A percentile compares a stretch with the other conserved stretches of the same genome.
Evolutionary conservation across 306 rosid genomes (phyloP).

Genomic region (Vigna hirtella): DNA sequence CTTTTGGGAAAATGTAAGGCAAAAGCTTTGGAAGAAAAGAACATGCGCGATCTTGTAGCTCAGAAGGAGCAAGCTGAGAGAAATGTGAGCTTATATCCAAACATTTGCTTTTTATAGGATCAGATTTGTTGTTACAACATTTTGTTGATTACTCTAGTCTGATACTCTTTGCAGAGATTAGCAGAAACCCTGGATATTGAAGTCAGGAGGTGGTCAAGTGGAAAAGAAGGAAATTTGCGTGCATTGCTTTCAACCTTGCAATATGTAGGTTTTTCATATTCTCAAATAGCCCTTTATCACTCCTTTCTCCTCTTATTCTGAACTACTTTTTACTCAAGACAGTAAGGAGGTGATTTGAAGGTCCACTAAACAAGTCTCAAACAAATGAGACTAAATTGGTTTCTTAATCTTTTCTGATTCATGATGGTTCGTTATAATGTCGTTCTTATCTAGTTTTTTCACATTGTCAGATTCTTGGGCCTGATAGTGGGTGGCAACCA

Average conservation of each 20-base stretch:
- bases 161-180: constrained; percentile 76
- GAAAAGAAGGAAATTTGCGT: constrained; percentile 98
- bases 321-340: constrained; percentile 31
- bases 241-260: constrained; percentile 97
- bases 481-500: constrained; percentile 92
- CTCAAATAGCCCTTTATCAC: constrained; percentile 21
- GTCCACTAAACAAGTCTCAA: constrained; percentile 2
- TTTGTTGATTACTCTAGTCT: constrained; percentile 43
- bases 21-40: constrained; percentile 92
- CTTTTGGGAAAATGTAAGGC: constrained; percentile 65
- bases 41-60: constrained; percentile 80
- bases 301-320: constrained; percentile 19
- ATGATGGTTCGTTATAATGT: background rate
- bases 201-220: constrained; percentile 96
- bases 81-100: constrained; percentile 57
- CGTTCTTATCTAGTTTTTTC: constrained; percentile 27
- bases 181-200: constrained; percentile 97
- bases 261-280: constrained; percentile 74
- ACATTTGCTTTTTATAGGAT: constrained; percentile 17
- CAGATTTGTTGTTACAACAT: constrained; percentile 37
- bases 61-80: constrained; percentile 94
- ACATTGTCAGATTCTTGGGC: constrained; percentile 82
- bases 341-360: constrained; percentile 19
- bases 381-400: constrained; percentile 29
- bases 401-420: constrained; percentile 24